These are phyloP conservation scores for Fusarium duplospermum DNA, from an alignment of 2,329 filamentous ascomycete species.

Conservation along the genomic window DNA sequence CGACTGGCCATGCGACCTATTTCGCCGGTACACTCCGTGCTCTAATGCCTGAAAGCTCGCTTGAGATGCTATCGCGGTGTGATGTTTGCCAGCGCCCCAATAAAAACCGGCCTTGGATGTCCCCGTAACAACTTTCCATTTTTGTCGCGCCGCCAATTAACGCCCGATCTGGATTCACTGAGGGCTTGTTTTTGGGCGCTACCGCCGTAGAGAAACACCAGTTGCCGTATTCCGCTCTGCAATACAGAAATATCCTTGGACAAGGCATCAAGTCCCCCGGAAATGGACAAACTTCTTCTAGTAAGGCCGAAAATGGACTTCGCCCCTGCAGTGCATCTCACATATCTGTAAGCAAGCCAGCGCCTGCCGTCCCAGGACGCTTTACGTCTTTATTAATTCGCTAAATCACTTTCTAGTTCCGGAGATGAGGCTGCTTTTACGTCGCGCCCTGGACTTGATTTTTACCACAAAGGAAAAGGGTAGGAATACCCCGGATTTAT, in stretches of 20 bases:
- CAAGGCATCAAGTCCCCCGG: background rate
- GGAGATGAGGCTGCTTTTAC: background rate
- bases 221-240: background rate
- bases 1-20: background rate
- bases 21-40: background rate
- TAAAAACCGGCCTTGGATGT: background rate
- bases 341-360: background rate
- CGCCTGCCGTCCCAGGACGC: background rate
- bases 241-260: background rate
- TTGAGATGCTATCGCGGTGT: background rate
- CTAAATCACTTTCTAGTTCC: background rate
- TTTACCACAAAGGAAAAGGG: no score
- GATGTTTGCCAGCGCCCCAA: background rate
- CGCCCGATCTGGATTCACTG: background rate
- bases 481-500: no score
- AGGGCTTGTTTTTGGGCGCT: background rate
- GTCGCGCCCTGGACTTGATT: background rate
- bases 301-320: background rate
- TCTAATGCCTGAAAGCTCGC: background rate
- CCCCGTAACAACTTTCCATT: background rate
- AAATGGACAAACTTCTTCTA: background rate
- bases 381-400: background rate
- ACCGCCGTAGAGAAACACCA: background rate
- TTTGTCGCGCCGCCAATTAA: background rate
- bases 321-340: background rate